Conservation (phyloP, 2,329 filamentous ascomycete species). For the Lachnellula suecica region DNA sequence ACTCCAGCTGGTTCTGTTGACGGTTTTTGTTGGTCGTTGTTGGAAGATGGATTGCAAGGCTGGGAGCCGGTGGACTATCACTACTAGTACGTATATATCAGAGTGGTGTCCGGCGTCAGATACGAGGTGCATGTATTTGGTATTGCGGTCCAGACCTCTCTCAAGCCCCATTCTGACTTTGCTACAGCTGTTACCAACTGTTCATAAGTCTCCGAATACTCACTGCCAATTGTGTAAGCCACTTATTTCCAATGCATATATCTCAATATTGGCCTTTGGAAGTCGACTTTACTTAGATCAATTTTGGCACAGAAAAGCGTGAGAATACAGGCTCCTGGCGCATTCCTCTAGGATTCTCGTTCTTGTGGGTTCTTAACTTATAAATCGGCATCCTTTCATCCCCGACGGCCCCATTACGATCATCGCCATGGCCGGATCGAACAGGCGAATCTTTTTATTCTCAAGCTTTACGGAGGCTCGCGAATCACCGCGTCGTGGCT, state of each 20-base stretch:
- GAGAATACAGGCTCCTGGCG: conserved; percentile 52
- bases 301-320: conserved; percentile 43
- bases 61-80: conserved; percentile 65
- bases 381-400: conserved; percentile 50
- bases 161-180: background rate
- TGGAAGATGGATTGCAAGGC: conserved; percentile 64
- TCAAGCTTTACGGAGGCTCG: conserved; percentile 49
- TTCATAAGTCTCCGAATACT: conserved; percentile 71
- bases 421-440: conserved; percentile 48
- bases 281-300: conserved; percentile 34
- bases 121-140: conserved; percentile 58
- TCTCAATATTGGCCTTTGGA: background rate
- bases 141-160: too few relatives aligned
- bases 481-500: conserved; percentile 43
- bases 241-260: background rate
- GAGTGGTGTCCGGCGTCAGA: conserved; percentile 57
- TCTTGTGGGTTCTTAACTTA: conserved; percentile 50
- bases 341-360: conserved; percentile 56
- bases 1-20: too few relatives aligned
- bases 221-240: conserved; percentile 41
- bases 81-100: conserved; percentile 67
- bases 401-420: conserved; percentile 58
- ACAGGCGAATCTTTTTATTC: conserved; percentile 45
- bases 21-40: too few relatives aligned
- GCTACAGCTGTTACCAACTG: conserved; percentile 61